Evolutionary conservation across 2,329 filamentous ascomycete genomes (phyloP).

Genomic region (Trichoderma lentiforme): DNA sequence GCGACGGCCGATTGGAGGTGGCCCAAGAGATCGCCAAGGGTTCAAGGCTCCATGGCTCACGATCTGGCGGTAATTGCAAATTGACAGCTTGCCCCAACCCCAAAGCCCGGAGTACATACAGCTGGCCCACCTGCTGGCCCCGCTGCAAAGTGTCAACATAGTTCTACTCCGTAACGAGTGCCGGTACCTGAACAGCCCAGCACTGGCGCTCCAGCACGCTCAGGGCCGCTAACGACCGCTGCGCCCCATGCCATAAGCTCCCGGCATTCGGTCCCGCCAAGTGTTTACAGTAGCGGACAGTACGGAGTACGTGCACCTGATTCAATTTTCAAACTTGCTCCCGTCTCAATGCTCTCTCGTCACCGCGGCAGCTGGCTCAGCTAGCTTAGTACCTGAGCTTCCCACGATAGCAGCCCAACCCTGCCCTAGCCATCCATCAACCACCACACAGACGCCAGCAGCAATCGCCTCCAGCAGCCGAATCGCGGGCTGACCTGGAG

Average conservation of each 20-base stretch:
- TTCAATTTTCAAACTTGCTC: background rate
- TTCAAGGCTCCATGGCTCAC: background rate
- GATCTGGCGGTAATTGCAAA: slow-evolving; percentile 11
- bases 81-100: slow-evolving; percentile 3
- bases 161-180: background rate
- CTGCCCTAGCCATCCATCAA: background rate
- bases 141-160: slow-evolving; percentile 1
- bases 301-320: background rate
- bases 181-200: background rate
- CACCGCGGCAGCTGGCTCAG: background rate
- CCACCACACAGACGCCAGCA: background rate
- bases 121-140: slow-evolving; percentile 15
- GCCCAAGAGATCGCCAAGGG: slow-evolving; percentile 13
- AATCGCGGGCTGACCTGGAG: background rate
- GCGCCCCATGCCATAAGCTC: slow-evolving; percentile 2
- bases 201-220: background rate
- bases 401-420: background rate
- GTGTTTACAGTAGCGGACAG: background rate
- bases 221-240: background rate
- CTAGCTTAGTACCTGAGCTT: background rate
- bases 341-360: background rate
- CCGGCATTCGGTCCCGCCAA: background rate
- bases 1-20: background rate
- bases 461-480: background rate
- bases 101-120: background rate